Base-by-base conservation (phyloP, 257 asterid genomes). In the Solanum etuberosum region DNA sequence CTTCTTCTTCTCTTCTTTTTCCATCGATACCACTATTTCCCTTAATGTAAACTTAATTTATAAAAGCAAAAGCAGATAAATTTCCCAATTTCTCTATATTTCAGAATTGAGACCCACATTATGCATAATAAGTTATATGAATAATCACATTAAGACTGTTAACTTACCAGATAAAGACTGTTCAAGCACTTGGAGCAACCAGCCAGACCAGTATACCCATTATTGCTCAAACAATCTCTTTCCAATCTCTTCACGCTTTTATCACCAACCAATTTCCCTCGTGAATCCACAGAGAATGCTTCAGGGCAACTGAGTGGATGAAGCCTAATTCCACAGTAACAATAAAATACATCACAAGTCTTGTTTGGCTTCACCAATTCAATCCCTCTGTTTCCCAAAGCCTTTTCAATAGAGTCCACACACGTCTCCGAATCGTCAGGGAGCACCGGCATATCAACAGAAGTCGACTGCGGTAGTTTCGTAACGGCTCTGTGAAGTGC, bases 391-490 rank as follows among this genome's bases (percentile, higher is more conserved):
- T 86, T 89, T 3, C 74, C 95, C 90, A 96, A 23, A 74, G 94
- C 98, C 91, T 94, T 94, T 88, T 95, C 98, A 84, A 95, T 90
- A 0, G 93, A 87, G 54, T 90, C 96, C 48, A 96, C 99, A 87
- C 98, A 96, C 77, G 95, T 92, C 94, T 94, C 98, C 7, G 98
- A 96, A 73, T 95, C 99, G 59, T 95, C 96, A 16, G 99, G 99
- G 31, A 96, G 93, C 76, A 94, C 93, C 29, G 98, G 98, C 97
- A 96, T 93, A 70, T 95, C 98, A 85, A 90, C 89, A 43, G 95
- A n/a, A 88, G 94, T 51, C 46, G 88, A 88, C 9, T 90, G 89
- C 57, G 87, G 91, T 14, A 93, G 48, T 68, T 70, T 89, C 76
- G 88, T 83, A 23, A 61, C 51, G 6, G 92, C 83, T 29, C 94